Evolutionary conservation across 352 stramenopile species (phyloP).

Genomic region (Proteromonas lacertae): DNA sequence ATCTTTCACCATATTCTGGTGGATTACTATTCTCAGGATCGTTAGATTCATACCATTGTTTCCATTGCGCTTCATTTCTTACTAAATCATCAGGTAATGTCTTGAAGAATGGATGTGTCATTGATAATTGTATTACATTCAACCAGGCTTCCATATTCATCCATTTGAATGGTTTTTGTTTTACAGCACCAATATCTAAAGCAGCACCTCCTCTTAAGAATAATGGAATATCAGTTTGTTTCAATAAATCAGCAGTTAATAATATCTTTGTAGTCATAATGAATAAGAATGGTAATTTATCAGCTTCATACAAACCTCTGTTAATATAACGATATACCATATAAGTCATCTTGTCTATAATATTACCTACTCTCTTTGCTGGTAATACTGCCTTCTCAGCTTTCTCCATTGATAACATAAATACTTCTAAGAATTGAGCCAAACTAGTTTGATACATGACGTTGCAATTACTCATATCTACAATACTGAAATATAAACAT

Average conservation of each 20-base stretch:
- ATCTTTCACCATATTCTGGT: slow-evolving; percentile 23
- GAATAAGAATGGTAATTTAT: slow-evolving; percentile 66
- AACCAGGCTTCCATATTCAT: slow-evolving; percentile 58
- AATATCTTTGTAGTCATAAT: slow-evolving; percentile 66
- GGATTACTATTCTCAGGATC: slow-evolving; percentile 46
- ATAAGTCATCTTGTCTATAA: slow-evolving; percentile 52
- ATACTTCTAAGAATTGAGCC: slow-evolving; percentile 46
- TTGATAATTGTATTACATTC: slow-evolving; percentile 49
- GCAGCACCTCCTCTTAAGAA: slow-evolving; percentile 50
- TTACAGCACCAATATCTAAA: slow-evolving; percentile 49
- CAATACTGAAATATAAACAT: slow-evolving; percentile 47
- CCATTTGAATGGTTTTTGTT: slow-evolving; percentile 47
- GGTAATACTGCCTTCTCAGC: slow-evolving; percentile 29
- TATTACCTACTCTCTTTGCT: slow-evolving; percentile 37
- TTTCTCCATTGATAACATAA: slow-evolving; percentile 31
- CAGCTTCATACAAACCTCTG: slow-evolving; percentile 50
- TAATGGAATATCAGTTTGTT: slow-evolving; percentile 43
- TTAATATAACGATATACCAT: slow-evolving; percentile 70
- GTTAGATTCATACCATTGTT: slow-evolving; percentile 59
- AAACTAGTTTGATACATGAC: slow-evolving; percentile 51
- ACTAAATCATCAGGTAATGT: slow-evolving; percentile 53
- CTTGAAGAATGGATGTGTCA: slow-evolving; percentile 15
- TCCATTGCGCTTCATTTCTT: slow-evolving; percentile 59
- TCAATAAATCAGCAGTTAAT: slow-evolving; percentile 42
- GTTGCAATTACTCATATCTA: slow-evolving; percentile 42